A percentile compares a stretch with the other conserved stretches of the same genome.
phyloP scores from a whole-genome alignment of 2,329 filamentous ascomycete species.

The Alternaria metachromatica region DNA sequence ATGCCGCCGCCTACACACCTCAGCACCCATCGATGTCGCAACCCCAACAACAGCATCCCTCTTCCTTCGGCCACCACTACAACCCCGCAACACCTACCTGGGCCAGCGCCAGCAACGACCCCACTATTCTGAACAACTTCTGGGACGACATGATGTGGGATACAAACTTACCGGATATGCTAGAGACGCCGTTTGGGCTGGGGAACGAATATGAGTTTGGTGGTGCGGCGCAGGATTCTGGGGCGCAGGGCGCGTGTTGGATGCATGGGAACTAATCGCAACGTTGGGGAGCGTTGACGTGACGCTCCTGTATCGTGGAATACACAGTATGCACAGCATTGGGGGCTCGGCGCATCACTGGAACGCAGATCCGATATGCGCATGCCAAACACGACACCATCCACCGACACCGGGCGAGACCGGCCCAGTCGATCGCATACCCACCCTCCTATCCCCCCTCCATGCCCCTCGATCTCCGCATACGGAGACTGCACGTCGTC shows the following conservation, averaged over 20 bases:
- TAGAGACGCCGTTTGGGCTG: constrained; percentile 45
- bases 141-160: constrained; percentile 55
- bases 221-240: constrained; percentile 42
- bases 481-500: not conserved
- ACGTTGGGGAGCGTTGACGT: not conserved
- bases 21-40: not conserved
- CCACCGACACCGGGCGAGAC: not conserved
- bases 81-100: constrained; percentile 37
- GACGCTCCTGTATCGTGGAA: not conserved
- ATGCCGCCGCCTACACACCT: constrained; percentile 6
- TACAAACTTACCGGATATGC: constrained; percentile 47
- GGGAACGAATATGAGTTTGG: constrained; percentile 46
- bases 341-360: not conserved
- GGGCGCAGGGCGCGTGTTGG: constrained; percentile 41
- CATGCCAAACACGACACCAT: fast-evolving
- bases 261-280: constrained; percentile 42
- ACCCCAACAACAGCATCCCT: not conserved
- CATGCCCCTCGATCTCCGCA: not conserved
- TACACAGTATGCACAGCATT: not conserved
- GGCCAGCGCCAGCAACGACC: constrained; percentile 31
- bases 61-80: constrained; percentile 30
- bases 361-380: not conserved
- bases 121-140: constrained; percentile 43
- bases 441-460: not conserved
- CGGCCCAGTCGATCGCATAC: not conserved